Conservation (phyloP, 2,329 filamentous ascomycete species). For the Aspergillus fischeri region DNA sequence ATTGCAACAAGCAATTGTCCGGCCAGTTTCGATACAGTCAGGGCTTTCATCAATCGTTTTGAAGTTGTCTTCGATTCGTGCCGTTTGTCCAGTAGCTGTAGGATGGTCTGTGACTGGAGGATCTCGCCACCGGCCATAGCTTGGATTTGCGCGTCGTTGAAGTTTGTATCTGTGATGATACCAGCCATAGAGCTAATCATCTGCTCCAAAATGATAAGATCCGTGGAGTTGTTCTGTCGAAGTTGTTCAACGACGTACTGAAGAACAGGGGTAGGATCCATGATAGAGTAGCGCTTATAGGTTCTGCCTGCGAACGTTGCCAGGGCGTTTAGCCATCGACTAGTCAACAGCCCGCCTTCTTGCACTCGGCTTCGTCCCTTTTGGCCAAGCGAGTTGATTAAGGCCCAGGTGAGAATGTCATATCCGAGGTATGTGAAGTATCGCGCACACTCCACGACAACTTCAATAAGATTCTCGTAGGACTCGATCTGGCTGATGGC, state of each 20-base stretch:
- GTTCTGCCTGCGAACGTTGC: constrained; percentile 88
- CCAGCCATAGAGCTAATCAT: constrained; percentile 91
- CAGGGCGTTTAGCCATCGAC: constrained; percentile 85
- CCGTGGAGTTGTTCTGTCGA: constrained; percentile 75
- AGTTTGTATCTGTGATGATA: constrained; percentile 78
- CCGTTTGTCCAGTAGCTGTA: constrained; percentile 75
- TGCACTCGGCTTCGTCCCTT: constrained; percentile 57
- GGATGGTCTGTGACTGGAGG: constrained; percentile 74
- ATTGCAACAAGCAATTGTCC: constrained; percentile 83
- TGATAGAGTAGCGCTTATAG: constrained; percentile 77
- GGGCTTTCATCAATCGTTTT: constrained; percentile 71
- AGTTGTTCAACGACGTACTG: constrained; percentile 88
- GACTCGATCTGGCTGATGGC: constrained; percentile 87
- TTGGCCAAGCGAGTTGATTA: constrained; percentile 67
- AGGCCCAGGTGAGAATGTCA: constrained; percentile 87
- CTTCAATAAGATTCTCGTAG: constrained; percentile 91
- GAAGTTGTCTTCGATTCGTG: constrained; percentile 72
- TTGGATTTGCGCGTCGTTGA: constrained; percentile 81
- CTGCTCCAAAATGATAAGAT: constrained; percentile 87
- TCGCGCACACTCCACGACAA: constrained; percentile 87
- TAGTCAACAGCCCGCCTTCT: constrained; percentile 69
- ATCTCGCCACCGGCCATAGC: constrained; percentile 83
- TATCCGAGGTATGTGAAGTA: constrained; percentile 93
- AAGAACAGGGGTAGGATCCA: constrained; percentile 79
- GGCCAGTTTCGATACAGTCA: constrained; percentile 73